Percentiles rank a stretch among this genome's conserved stretches.
These are phyloP conservation scores for Alopecurus myosuroides DNA, from an alignment of 176 grass and related monocot genomes.

Conservation along the genomic window DNA sequence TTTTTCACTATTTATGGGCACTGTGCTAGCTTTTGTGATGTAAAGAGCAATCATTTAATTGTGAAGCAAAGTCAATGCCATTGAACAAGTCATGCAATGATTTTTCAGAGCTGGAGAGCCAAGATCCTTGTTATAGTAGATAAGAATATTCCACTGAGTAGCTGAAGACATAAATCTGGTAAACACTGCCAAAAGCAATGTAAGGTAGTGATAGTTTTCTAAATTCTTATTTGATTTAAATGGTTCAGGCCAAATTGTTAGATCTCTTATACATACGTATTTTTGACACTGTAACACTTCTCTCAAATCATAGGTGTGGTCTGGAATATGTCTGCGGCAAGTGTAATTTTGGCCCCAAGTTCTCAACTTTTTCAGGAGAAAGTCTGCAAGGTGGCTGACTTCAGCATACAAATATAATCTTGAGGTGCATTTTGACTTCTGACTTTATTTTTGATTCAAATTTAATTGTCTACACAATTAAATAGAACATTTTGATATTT, in stretches of 20 bases:
- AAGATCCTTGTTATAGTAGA: background rate
- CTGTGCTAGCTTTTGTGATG: background rate
- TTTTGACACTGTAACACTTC: background rate
- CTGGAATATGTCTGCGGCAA: background rate
- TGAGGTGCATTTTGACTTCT: slow-evolving; percentile 1
- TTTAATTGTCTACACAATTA: background rate
- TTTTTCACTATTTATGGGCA: background rate
- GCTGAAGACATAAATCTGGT: background rate
- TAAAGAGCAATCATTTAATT: background rate
- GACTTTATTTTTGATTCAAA: background rate
- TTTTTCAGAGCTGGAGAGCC: background rate
- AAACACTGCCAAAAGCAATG: background rate
- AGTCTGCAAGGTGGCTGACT: background rate
- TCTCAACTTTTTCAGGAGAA: background rate
- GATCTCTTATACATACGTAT: background rate
- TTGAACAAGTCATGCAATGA: background rate
- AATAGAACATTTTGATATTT: background rate
- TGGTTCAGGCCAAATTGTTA: background rate
- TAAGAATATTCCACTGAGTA: background rate
- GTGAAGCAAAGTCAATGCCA: background rate
- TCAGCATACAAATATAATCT: background rate
- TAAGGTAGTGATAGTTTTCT: background rate
- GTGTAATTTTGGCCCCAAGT: background rate
- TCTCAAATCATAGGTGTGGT: background rate
- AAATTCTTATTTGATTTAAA: background rate